Evolutionary conservation across 176 grass and related monocot species (phyloP), one percentile per base, ranked within the genome.

Genomic region (Panicum miliaceum): DNA sequence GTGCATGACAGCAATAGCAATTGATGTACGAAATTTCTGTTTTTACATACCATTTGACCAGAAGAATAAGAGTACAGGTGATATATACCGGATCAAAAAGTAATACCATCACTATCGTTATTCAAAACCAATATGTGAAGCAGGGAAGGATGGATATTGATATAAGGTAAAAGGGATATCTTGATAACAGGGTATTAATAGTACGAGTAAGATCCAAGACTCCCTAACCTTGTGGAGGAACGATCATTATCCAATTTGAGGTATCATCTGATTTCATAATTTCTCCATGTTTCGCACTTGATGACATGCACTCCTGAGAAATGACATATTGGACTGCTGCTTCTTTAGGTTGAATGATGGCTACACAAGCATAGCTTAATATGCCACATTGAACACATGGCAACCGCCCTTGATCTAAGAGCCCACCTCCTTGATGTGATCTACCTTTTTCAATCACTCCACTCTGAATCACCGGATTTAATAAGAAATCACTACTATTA

Each of bases 381-480:
- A 99, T 96, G 64, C 96, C 93, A 84, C 96, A 99, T 72, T 93
- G 90, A 58, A 99, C 93, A 47, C 96, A 99, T 45, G 96, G 94
- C 75, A 99, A 86, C 54, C 92, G 69, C 71, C 96, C 96, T 90
- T 94, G 93, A 83, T 99, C 93, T 84, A 99, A 86, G 29, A 99
- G 70, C 36, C 93, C 91, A 22, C 81, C 72, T 75, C 70, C 81
- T 76, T 63, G 79, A 65, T 85, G 65, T 68, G 78, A 51, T 78
- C 13, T 81, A 64, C 79, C 76, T 66, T 75, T 90, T 85, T 78
- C 82, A 85, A 46, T 66, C 58, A 79, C 53, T 71, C 71, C 67
- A 58, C 68, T 90, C 85, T 93, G 80, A 69, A 81, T 88, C 77
- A 88, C 82, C 45, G 86, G 78, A 56, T 77, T 86, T 70, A 86